These are phyloP conservation scores for Fusarium foetens DNA, from an alignment of 2,329 filamentous ascomycete species.

Conservation along the genomic window DNA sequence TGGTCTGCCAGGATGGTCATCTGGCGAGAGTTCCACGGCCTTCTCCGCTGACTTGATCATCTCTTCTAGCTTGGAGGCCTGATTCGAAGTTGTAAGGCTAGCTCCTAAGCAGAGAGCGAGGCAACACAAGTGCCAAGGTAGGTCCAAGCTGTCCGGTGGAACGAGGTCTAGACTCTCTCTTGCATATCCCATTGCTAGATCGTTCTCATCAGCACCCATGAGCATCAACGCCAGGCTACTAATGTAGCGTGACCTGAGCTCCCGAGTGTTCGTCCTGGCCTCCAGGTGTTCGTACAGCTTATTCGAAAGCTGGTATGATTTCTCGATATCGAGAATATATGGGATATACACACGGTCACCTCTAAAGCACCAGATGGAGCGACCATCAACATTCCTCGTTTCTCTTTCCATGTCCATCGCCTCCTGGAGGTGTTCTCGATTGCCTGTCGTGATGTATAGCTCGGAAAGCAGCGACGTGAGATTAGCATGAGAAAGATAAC, in stretches of 20 bases:
- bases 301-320: background rate
- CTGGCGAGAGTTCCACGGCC: accelerated
- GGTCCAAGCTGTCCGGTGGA: accelerated
- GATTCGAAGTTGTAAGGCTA: accelerated
- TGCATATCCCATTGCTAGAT: background rate
- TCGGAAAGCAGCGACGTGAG: background rate
- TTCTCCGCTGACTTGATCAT: accelerated
- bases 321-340: background rate
- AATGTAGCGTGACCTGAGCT: background rate
- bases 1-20: accelerated
- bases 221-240: background rate
- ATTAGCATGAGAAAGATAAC: background rate
- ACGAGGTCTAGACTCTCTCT: accelerated
- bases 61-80: background rate
- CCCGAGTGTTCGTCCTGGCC: accelerated
- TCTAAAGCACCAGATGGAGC: background rate
- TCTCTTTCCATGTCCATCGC: background rate
- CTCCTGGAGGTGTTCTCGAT: background rate
- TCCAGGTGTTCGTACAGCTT: background rate
- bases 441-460: accelerated
- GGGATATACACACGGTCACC: background rate
- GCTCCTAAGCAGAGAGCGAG: background rate
- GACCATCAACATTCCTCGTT: background rate
- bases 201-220: background rate
- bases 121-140: background rate